Base-by-base conservation (phyloP, 2,329 filamentous ascomycete genomes). In the Sporothrix schenckii region DNA sequence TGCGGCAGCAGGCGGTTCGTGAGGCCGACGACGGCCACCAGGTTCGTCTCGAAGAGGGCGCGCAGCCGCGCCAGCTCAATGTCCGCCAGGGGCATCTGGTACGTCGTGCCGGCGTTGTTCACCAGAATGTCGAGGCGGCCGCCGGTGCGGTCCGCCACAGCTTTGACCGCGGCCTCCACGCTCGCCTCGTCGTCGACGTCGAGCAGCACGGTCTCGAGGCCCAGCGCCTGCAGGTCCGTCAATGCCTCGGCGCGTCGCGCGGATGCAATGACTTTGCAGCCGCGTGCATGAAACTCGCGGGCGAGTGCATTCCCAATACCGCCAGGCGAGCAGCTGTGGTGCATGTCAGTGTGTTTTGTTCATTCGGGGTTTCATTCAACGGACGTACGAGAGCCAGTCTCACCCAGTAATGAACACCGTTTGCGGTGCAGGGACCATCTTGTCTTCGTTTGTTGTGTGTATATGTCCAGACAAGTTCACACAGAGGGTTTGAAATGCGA, bases 71-170 rank as follows among this genome's bases (percentile, higher is more conserved):
- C 79, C 1, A 87, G 75, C 50, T 83, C 80, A 60, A 86, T 81
- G 75, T 87, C 85, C 2, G 84, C 80, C 1, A 84, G 81, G 0
- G 85, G 84, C 71, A 84, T 82, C 27, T 81, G 83, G 75, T 85
- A 83, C 3, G 83, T 70, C 44, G 69, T 65, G 58, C 74, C 74
- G 24, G 86, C 86, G 72, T 88, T 88, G 77, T 88, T 88, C 65
- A 88, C 82, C 14, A 88, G 83, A 49, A 88, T 82, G 72, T 88
- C 86, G 3, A 88, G 81, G 65, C 79, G 83, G 7, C 86, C 85
- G 19, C 75, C 75, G 1, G 78, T 80, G 27, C 80, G 74, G 3
- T 74, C 66, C 1, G 74, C 73, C 24, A 81, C 76, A 66, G 79
- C 74, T 2, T 75, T 73, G 39, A 78, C 77, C n/a, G 78, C 79